Conservation (phyloP, 148 eudicot genomes). For the Cornus kousa region DNA sequence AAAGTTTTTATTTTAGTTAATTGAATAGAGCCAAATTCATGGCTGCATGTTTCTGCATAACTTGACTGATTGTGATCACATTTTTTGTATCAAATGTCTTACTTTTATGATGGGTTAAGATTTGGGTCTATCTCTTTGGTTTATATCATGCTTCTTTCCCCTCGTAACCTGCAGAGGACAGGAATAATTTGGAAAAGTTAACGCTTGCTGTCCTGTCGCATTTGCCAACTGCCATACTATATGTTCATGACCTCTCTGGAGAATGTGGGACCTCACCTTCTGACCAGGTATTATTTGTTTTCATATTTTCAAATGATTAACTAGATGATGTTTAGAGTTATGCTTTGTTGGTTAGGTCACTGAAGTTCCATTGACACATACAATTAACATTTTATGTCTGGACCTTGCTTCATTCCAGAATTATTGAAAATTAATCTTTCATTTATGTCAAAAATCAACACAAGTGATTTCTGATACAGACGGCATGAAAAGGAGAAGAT, state of each 20-base stretch:
- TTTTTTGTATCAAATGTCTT: too few relatives aligned
- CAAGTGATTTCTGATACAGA: not conserved
- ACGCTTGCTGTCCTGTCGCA: conserved; percentile 97
- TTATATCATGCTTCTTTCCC: conserved; percentile 7
- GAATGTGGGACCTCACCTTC: conserved; percentile 94
- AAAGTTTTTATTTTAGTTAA: too few relatives aligned
- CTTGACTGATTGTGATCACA: too few relatives aligned
- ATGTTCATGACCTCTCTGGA: conserved; percentile 95
- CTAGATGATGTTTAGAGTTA: not conserved
- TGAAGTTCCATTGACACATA: not conserved
- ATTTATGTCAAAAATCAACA: not conserved
- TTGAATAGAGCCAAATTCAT: too few relatives aligned
- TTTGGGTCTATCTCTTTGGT: not conserved
- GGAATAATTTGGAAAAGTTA: conserved; percentile 94
- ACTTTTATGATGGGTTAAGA: not conserved
- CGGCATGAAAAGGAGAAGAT: not conserved
- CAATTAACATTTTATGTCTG: not conserved
- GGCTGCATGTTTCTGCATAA: too few relatives aligned
- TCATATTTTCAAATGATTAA: not conserved
- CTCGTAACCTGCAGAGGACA: conserved; percentile 56
- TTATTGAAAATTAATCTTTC: not conserved
- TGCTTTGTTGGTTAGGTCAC: not conserved
- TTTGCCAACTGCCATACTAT: conserved; percentile 94
- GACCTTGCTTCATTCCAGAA: not conserved
- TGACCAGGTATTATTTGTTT: conserved; percentile 63